phyloP scores from a whole-genome alignment of 2,329 filamentous ascomycete genomes.

The Teratosphaeria pseudoeucalypti region DNA sequence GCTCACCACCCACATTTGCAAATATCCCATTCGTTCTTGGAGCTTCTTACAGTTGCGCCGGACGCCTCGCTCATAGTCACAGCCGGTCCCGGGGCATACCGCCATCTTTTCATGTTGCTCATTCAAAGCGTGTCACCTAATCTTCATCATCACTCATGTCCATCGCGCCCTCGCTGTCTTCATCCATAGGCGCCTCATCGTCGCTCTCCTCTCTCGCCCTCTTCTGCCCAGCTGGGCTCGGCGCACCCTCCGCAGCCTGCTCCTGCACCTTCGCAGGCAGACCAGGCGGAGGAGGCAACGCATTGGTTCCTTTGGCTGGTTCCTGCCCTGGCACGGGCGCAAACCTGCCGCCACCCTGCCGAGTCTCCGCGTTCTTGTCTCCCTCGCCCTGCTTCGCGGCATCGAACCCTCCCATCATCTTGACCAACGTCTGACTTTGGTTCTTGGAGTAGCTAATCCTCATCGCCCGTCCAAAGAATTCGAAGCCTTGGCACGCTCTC shows the following conservation, averaged over 20 bases:
- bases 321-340: background rate
- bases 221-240: constrained; percentile 47
- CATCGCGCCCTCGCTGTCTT: constrained; percentile 45
- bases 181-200: constrained; percentile 32
- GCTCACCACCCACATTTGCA: background rate
- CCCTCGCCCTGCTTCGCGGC: background rate
- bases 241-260: constrained; percentile 36
- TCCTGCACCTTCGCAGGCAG: constrained; percentile 13
- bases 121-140: constrained; percentile 5
- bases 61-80: background rate
- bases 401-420: background rate
- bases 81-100: background rate
- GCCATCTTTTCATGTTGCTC: background rate
- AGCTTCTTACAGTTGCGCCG: background rate
- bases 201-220: constrained; percentile 31
- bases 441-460: constrained; percentile 84
- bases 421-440: constrained; percentile 72
- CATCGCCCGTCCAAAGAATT: constrained; percentile 76
- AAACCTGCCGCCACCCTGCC: background rate
- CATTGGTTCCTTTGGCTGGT: constrained; percentile 41
- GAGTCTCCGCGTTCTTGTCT: background rate
- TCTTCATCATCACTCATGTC: constrained; percentile 67
- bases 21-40: background rate
- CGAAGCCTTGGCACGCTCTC: constrained; percentile 74
- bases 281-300: constrained; percentile 56